Evolutionary conservation across 2,329 filamentous ascomycete species (phyloP).

Genomic region (Microdochium paspali): DNA sequence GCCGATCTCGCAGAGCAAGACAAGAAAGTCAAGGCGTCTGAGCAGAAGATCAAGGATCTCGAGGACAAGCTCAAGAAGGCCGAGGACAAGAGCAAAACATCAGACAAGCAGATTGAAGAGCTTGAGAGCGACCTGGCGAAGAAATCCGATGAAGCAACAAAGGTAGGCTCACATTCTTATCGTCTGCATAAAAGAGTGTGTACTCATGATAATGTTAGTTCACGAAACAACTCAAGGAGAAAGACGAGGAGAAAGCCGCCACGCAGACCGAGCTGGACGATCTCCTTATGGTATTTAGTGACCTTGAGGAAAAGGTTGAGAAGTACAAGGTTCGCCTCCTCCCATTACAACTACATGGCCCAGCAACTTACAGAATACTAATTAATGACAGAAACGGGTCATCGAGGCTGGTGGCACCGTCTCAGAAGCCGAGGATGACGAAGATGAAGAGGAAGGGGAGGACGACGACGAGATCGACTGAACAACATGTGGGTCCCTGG

Average conservation of each 20-base stretch:
- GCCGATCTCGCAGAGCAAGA: conserved; percentile 23
- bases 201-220: conserved; percentile 7
- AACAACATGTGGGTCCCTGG: conserved; percentile 4
- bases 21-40: conserved; percentile 4
- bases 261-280: conserved; percentile 71
- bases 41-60: conserved; percentile 16
- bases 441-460: conserved; percentile 41
- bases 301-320: conserved; percentile 67
- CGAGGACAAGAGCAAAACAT: conserved; percentile 24
- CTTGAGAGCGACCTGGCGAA: conserved; percentile 11
- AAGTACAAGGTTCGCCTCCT: conserved; percentile 58
- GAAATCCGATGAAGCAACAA: conserved; percentile 24
- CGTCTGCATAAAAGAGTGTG: neutral
- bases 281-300: conserved; percentile 70
- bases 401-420: conserved; percentile 59
- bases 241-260: conserved; percentile 52
- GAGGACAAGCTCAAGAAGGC: conserved; percentile 16
- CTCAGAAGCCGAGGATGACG: conserved; percentile 65
- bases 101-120: conserved; percentile 36
- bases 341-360: neutral
- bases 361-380: no score
- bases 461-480: conserved; percentile 20
- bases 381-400: conserved; percentile 40
- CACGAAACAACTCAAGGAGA: conserved; percentile 27
- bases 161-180: conserved; percentile 8